These are phyloP conservation scores for Calonectria henricotiae DNA, from an alignment of 2,329 filamentous ascomycete genomes.

Conservation along the genomic window DNA sequence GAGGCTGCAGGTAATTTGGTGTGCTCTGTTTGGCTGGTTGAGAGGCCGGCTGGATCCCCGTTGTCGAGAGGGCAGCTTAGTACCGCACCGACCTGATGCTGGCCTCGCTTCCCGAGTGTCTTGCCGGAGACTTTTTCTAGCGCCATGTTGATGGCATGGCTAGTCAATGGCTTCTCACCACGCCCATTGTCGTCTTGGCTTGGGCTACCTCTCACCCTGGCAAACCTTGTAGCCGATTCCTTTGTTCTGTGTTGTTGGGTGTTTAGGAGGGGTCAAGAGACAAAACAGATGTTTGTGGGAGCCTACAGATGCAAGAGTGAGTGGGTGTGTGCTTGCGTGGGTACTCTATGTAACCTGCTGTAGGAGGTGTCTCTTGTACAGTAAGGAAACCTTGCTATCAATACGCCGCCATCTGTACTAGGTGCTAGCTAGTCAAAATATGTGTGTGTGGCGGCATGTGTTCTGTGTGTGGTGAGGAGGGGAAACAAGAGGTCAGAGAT, in stretches of 20 bases:
- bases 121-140: constrained; percentile 30
- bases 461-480: constrained; percentile 38
- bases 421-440: constrained; percentile 12
- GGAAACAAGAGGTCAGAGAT: constrained; percentile 29
- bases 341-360: constrained; percentile 27
- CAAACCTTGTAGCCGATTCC: constrained; percentile 35
- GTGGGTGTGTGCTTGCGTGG: constrained; percentile 30
- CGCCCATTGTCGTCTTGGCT: constrained; percentile 16
- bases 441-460: constrained; percentile 23
- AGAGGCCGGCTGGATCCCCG: constrained; percentile 21
- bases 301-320: constrained; percentile 8
- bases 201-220: constrained; percentile 28
- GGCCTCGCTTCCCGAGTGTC: constrained; percentile 30
- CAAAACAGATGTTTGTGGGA: constrained; percentile 8
- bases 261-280: constrained; percentile 3
- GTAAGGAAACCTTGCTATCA: constrained; percentile 4
- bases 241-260: neutral
- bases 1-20: constrained; percentile 34
- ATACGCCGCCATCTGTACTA: constrained; percentile 25
- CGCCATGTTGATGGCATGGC: constrained; percentile 30
- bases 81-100: constrained; percentile 25
- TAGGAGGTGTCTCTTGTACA: constrained; percentile 18
- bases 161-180: constrained; percentile 28
- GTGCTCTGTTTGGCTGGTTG: constrained; percentile 32
- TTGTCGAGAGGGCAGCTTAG: constrained; percentile 15